These are phyloP conservation scores for Russula ochroleuca DNA, from an alignment of 768 basidiomycete species.

Conservation along the genomic window DNA sequence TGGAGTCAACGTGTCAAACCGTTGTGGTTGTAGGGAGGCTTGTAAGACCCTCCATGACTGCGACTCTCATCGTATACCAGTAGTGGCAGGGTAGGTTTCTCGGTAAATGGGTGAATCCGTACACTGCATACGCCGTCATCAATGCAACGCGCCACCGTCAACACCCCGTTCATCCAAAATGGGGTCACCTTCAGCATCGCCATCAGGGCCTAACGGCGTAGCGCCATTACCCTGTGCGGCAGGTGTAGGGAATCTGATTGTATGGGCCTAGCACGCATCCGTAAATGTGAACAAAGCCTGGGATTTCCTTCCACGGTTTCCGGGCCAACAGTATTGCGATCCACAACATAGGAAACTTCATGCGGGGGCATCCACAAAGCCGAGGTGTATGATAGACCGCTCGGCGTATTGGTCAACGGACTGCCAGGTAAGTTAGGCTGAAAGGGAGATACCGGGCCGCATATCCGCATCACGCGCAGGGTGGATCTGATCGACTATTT, in stretches of 20 bases:
- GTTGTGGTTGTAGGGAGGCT: conserved; percentile 55
- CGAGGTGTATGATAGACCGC: conserved; percentile 37
- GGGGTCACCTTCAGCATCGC: conserved; percentile 46
- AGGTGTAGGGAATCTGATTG: conserved; percentile 55
- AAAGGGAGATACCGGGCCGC: conserved; percentile 25
- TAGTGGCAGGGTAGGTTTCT: conserved; percentile 1
- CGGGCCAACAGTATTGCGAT: conserved; percentile 58
- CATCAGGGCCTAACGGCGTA: conserved; percentile 38
- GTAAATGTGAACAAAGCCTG: conserved; percentile 43
- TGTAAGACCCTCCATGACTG: conserved; percentile 46
- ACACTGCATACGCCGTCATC: conserved; percentile 67
- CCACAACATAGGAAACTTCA: conserved; percentile 39
- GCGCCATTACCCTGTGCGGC: conserved; percentile 35
- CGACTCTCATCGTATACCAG: conserved; percentile 42
- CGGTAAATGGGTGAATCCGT: conserved; percentile 3
- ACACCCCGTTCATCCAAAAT: conserved; percentile 45
- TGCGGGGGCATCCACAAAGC: conserved; percentile 4
- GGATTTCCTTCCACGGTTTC: conserved; percentile 46
- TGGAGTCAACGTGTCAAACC: conserved; percentile 30
- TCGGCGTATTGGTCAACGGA: conserved; percentile 38
- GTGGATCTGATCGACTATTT: conserved; percentile 48
- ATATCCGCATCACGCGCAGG: conserved; percentile 45
- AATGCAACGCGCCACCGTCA: conserved; percentile 55
- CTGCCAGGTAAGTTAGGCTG: conserved; percentile 31
- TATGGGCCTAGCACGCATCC: conserved; percentile 47